Conservation (phyloP, 2,329 filamentous ascomycete genomes). For the Talaromyces sp. region DNA sequence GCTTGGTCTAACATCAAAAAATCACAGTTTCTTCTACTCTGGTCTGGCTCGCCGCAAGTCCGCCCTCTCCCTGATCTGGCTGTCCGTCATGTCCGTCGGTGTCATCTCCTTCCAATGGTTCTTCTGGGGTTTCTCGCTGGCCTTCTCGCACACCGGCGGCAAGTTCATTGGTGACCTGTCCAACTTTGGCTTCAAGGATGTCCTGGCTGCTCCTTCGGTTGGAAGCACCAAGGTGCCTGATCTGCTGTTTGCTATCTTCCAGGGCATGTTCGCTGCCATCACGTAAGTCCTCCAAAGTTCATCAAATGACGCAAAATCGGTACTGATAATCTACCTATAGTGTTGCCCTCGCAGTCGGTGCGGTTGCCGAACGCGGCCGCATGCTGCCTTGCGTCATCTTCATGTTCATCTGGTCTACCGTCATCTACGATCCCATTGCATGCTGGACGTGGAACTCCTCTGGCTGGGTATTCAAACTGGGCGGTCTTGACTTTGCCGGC, state of each 20-base stretch:
- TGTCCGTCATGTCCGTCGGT: constrained; percentile 74
- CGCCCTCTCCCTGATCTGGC: constrained; percentile 77
- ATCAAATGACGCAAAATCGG: neutral
- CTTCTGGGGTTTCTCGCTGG: constrained; percentile 85
- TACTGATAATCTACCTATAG: constrained; percentile 31
- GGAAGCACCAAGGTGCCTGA: constrained; percentile 71
- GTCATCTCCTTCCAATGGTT: constrained; percentile 90
- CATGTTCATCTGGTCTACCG: constrained; percentile 86
- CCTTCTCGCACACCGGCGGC: constrained; percentile 72
- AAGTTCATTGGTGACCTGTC: constrained; percentile 71
- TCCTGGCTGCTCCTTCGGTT: constrained; percentile 69
- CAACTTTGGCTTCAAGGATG: constrained; percentile 74
- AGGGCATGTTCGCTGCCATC: constrained; percentile 59
- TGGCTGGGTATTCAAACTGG: constrained; percentile 75
- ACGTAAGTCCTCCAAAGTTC: constrained; percentile 55
- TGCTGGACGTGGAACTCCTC: constrained; percentile 90
- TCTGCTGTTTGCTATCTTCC: constrained; percentile 75
- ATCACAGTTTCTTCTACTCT: constrained; percentile 77
- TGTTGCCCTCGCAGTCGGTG: constrained; percentile 77
- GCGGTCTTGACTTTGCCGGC: constrained; percentile 81
- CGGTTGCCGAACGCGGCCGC: constrained; percentile 78
- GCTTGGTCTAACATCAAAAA: constrained; percentile 7
- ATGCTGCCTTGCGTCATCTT: constrained; percentile 86
- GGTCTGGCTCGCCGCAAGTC: constrained; percentile 85
- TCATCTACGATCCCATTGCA: constrained; percentile 88